Evolutionary conservation across 2,329 filamentous ascomycete genomes (phyloP).

Genomic region (Cladosporium sp.): DNA sequence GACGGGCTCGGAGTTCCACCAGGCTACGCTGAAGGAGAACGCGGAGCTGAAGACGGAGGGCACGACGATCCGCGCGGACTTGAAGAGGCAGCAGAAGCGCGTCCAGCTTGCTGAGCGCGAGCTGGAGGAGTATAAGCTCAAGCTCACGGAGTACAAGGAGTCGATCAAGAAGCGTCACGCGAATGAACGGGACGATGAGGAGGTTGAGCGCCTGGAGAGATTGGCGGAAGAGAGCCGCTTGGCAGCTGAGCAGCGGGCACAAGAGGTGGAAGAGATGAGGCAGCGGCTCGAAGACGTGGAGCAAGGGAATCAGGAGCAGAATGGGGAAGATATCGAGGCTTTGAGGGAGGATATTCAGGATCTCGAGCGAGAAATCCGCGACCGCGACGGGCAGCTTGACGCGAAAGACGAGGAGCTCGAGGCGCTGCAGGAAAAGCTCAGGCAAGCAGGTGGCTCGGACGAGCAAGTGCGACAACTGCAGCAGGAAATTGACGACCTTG

Average conservation of each 20-base stretch:
- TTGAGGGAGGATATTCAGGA: conserved; percentile 46
- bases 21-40: conserved; percentile 85
- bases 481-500: conserved; percentile 44
- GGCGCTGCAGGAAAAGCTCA: conserved; percentile 34
- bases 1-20: conserved; percentile 81
- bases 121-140: conserved; percentile 73
- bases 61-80: conserved; percentile 80
- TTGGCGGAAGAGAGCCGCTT: conserved; percentile 39
- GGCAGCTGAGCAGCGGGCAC: conserved; percentile 35
- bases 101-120: conserved; percentile 77
- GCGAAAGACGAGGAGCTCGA: conserved; percentile 48
- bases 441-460: conserved; percentile 24
- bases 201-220: conserved; percentile 46
- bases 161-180: conserved; percentile 70
- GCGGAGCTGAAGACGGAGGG: conserved; percentile 92
- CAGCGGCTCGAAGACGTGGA: conserved; percentile 35
- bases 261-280: conserved; percentile 38
- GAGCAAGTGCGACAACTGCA: conserved; percentile 55
- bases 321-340: conserved; percentile 25
- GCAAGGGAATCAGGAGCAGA: conserved; percentile 25
- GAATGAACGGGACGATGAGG: conserved; percentile 62
- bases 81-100: conserved; percentile 79
- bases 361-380: conserved; percentile 48
- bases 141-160: conserved; percentile 76
- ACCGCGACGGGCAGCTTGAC: conserved; percentile 32